Conservation (phyloP, 2,329 filamentous ascomycete species). For the Thelonectria discophora region DNA sequence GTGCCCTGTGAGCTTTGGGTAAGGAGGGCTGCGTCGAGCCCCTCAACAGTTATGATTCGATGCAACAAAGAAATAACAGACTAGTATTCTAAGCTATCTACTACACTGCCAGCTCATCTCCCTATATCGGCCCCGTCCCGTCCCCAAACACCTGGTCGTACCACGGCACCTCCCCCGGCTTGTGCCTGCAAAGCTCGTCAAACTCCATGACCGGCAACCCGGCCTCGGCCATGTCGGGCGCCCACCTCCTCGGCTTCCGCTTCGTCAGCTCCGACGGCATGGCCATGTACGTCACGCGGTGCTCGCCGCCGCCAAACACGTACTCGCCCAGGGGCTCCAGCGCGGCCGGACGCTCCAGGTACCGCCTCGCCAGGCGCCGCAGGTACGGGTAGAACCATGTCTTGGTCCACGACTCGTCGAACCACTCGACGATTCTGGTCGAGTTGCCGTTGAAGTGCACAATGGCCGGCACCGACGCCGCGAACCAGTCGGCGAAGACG, state of each 20-base stretch:
- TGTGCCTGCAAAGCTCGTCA: not conserved
- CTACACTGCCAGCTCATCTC: too few species aligned
- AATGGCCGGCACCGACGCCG: slow-evolving; percentile 24
- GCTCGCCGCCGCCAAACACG: not conserved
- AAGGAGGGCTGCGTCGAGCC: too few species aligned
- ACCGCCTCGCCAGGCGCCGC: slow-evolving; percentile 3
- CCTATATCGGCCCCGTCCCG: not conserved
- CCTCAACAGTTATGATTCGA: too few species aligned
- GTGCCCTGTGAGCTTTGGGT: too few species aligned
- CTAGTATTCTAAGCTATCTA: too few species aligned
- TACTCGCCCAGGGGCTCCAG: not conserved
- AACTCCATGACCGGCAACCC: slow-evolving; percentile 3
- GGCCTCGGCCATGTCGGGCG: not conserved
- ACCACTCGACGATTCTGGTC: slow-evolving; percentile 14
- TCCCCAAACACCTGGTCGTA: slow-evolving; percentile 3
- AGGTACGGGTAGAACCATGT: slow-evolving; percentile 34
- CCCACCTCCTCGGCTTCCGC: not conserved
- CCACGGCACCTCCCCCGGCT: not conserved
- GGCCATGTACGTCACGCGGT: not conserved
- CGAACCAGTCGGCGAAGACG: slow-evolving; percentile 32
- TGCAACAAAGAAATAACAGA: too few species aligned
- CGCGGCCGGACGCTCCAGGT: not conserved
- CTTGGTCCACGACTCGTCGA: slow-evolving; percentile 22
- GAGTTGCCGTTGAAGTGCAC: slow-evolving; percentile 34
- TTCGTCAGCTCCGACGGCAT: slow-evolving; percentile 5